A percentile compares a stretch with the other conserved stretches of the same genome.
Conservation (phyloP, 2,329 filamentous ascomycete species). For the Aspergillus quadricinctus region DNA sequence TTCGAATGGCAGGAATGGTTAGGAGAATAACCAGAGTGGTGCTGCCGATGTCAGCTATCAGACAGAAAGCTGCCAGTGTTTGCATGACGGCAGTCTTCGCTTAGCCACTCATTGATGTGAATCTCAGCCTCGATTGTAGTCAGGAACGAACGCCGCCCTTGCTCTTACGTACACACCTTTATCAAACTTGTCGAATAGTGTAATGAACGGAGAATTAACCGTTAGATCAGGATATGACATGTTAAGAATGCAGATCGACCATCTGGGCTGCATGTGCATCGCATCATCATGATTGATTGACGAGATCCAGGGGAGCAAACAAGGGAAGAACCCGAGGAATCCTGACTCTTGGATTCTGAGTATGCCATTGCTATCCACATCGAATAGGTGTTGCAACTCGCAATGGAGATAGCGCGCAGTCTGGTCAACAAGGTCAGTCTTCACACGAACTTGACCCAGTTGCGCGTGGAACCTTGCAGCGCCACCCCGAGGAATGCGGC, state of each 20-base stretch:
- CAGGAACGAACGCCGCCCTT: not conserved
- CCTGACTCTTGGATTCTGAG: not conserved
- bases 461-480: not conserved
- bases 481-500: not conserved
- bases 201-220: not conserved
- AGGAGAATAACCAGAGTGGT: not conserved
- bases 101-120: not conserved
- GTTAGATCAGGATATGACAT: not conserved
- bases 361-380: not conserved
- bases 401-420: not conserved
- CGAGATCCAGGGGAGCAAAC: not conserved
- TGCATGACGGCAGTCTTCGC: not conserved
- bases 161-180: not conserved
- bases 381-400: not conserved
- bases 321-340: not conserved
- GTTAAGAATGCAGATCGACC: not conserved
- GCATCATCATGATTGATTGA: not conserved
- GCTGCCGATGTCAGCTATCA: not conserved
- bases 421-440: not conserved
- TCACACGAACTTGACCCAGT: not conserved
- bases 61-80: not conserved
- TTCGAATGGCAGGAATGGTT: not conserved
- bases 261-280: not conserved
- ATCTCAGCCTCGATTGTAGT: not conserved
- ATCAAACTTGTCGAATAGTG: not conserved